Evolutionary conservation across 306 rosid genomes (phyloP).

Genomic region (Prinsepia uniflora): DNA sequence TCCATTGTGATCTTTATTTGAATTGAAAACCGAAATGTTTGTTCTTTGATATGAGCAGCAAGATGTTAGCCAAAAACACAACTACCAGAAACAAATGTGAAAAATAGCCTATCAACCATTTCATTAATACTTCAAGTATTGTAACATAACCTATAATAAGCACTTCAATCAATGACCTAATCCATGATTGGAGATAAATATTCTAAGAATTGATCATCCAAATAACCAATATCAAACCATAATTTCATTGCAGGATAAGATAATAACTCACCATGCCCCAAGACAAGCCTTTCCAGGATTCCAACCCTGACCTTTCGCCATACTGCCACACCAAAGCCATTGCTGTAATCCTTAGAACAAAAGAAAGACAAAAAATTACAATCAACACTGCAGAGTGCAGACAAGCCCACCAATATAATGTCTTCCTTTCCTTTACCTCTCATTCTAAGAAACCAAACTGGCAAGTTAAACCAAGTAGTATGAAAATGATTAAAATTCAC

Average conservation of each 20-base stretch:
- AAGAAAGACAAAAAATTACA: not conserved
- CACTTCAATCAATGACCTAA: too few relatives aligned
- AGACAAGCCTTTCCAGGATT: constrained; percentile 92
- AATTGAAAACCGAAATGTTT: not conserved
- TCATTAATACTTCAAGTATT: not conserved
- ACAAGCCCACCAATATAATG: not conserved
- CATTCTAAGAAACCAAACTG: not conserved
- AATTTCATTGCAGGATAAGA: not conserved
- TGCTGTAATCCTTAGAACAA: constrained; percentile 62
- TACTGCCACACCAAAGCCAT: constrained; percentile 97
- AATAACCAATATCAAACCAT: not conserved
- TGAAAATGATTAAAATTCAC: not conserved
- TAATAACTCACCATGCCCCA: constrained; percentile 82
- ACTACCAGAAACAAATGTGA: not conserved
- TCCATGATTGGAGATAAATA: not conserved
- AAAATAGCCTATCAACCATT: not conserved
- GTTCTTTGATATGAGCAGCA: not conserved
- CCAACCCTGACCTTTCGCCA: constrained; percentile 66
- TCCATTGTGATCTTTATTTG: not conserved
- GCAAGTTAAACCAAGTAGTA: not conserved
- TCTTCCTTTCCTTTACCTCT: not conserved
- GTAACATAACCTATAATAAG: not conserved
- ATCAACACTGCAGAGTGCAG: not conserved
- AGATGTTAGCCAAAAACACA: not conserved
- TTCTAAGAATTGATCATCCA: not conserved